Evolutionary conservation across 2,329 filamentous ascomycete species (phyloP).

Genomic region (Balansia obtecta): DNA sequence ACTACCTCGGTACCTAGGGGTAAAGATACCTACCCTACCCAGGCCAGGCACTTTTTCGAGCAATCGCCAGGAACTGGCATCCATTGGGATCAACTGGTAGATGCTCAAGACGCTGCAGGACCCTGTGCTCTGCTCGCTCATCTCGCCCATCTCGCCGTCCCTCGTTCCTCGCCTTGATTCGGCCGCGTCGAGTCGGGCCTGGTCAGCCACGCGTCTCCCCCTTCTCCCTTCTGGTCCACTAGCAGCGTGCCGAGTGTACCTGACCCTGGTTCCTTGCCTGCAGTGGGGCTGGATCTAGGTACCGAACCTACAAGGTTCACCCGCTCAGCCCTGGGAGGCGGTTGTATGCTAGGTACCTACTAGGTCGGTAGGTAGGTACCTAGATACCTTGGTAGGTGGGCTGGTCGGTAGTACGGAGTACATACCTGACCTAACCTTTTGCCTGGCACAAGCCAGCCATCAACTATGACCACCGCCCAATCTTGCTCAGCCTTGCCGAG

Average conservation of each 20-base stretch:
- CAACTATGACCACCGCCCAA: constrained; percentile 4
- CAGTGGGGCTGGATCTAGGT: not conserved
- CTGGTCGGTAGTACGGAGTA: too few species aligned
- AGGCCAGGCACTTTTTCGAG: not conserved
- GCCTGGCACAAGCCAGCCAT: not conserved
- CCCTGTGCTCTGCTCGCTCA: not conserved
- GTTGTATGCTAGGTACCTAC: too few species aligned
- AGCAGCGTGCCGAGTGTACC: not conserved
- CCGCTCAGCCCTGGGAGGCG: too few species aligned
- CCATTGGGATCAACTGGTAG: not conserved
- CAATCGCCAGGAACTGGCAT: not conserved
- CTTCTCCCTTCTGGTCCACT: not conserved
- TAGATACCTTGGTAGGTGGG: too few species aligned
- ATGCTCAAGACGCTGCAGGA: not conserved
- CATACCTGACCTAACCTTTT: not conserved
- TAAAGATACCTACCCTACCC: not conserved
- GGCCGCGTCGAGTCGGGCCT: not conserved
- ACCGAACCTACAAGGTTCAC: too few species aligned
- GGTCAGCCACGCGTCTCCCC: not conserved
- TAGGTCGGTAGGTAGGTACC: too few species aligned
- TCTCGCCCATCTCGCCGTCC: not conserved
- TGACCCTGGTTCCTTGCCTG: not conserved
- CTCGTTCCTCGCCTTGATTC: not conserved
- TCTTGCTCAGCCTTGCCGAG: too few species aligned
- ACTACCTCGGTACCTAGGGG: too few species aligned